Conservation (phyloP, 1,284 basidiomycete species). For the Singerocomus inundabilis region DNA sequence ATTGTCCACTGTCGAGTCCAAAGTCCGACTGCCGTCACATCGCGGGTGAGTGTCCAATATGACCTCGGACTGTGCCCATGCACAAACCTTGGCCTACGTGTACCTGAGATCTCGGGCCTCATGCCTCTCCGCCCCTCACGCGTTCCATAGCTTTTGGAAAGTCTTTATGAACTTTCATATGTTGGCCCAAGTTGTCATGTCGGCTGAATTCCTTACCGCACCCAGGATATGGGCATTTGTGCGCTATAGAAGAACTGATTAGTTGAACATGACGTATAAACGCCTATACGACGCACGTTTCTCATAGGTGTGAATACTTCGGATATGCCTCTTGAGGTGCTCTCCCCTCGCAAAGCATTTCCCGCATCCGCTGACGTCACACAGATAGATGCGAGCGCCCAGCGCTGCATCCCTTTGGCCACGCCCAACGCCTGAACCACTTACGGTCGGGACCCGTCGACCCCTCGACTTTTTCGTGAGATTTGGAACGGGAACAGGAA, state of each 20-base stretch:
- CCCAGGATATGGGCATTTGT: conserved; percentile 71
- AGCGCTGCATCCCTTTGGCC: conserved; percentile 34
- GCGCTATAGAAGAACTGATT: conserved; percentile 45
- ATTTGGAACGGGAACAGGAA: conserved; percentile 69
- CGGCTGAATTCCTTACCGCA: conserved; percentile 83
- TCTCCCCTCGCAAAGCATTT: conserved; percentile 71
- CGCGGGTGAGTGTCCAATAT: conserved; percentile 14
- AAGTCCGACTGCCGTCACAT: conserved; percentile 30
- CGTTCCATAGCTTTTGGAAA: conserved; percentile 29
- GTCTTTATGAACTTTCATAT: conserved; percentile 65
- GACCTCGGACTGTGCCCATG: conserved; percentile 22
- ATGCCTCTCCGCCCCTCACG: conserved; percentile 26
- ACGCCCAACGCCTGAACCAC: conserved; percentile 20
- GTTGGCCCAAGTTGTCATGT: conserved; percentile 82
- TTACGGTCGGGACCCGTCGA: conserved; percentile 64
- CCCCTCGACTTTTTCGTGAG: conserved; percentile 72
- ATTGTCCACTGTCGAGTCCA: conserved; percentile 24
- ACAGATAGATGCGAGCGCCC: conserved; percentile 63
- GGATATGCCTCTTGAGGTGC: conserved; percentile 64
- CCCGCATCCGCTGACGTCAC: conserved; percentile 71
- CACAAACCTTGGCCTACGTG: conserved; percentile 20
- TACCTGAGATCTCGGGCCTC: conserved; percentile 11
- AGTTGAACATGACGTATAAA: conserved; percentile 8
- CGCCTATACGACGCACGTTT: conserved; percentile 48
- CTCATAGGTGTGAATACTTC: conserved; percentile 66